phyloP scores from a whole-genome alignment of 495 filamentous ascomycete species.

The Hypoxylon fragiforme region DNA sequence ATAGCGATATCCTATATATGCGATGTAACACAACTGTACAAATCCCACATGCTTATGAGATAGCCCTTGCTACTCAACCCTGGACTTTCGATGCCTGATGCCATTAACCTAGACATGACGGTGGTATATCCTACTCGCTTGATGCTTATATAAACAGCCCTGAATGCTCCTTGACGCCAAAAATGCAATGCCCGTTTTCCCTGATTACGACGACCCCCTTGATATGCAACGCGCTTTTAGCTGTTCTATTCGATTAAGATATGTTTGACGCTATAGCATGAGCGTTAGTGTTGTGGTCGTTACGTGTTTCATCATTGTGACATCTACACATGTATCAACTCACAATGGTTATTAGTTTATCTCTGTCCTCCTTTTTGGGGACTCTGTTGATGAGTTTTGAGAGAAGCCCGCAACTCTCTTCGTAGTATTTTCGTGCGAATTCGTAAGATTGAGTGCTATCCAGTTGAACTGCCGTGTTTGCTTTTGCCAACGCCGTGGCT shows the following conservation, averaged over 20 bases:
- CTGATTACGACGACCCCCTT: conserved; percentile 16
- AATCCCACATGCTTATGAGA: conserved; percentile 17
- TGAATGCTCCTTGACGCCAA: neutral
- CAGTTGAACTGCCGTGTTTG: conserved; percentile 90
- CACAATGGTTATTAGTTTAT: conserved; percentile 88
- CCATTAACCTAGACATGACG: too few species aligned
- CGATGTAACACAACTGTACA: conserved; percentile 35
- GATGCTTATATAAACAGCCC: conserved; percentile 7
- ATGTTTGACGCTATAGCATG: conserved; percentile 21
- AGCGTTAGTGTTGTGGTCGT: too few species aligned
- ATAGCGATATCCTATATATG: conserved; percentile 15
- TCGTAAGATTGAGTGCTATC: conserved; percentile 95
- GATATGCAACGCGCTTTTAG: conserved; percentile 1
- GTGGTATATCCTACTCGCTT: neutral
- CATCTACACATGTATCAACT: conserved; percentile 54
- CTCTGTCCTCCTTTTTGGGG: conserved; percentile 77
- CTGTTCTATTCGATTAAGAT: conserved; percentile 25
- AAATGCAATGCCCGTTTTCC: conserved; percentile 13
- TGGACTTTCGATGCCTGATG: too few species aligned
- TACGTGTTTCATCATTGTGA: too few species aligned
- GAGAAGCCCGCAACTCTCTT: conserved; percentile 82
- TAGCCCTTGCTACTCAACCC: conserved; percentile 2
- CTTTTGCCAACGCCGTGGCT: conserved; percentile 88
- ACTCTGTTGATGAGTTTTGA: conserved; percentile 85
- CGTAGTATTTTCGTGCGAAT: conserved; percentile 88